These are phyloP conservation scores for Beauveria scarabaeidicola DNA, from an alignment of 2,329 filamentous ascomycete genomes.

Conservation along the genomic window DNA sequence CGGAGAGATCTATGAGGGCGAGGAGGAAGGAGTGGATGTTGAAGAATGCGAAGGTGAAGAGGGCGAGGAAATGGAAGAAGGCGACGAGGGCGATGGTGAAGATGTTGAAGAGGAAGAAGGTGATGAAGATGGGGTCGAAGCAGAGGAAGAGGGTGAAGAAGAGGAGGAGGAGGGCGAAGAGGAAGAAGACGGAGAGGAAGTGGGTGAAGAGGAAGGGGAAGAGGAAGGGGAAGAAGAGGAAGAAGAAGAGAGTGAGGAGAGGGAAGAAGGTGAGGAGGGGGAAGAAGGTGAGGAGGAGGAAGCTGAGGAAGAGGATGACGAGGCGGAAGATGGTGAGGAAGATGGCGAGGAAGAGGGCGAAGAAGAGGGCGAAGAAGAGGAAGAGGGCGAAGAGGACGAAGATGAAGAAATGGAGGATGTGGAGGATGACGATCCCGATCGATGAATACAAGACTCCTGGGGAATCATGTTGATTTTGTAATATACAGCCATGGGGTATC, in stretches of 20 bases:
- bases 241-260: constrained; percentile 20
- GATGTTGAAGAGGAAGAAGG: constrained; percentile 19
- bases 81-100: constrained; percentile 16
- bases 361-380: constrained; percentile 2
- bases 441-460: not conserved
- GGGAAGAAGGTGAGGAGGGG: constrained; percentile 19
- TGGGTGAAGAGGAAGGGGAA: constrained; percentile 15
- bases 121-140: constrained; percentile 20
- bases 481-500: not conserved
- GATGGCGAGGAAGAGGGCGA: constrained; percentile 13
- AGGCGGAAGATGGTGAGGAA: constrained; percentile 19
- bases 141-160: constrained; percentile 13
- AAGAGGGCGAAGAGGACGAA: constrained; percentile 14
- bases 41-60: constrained; percentile 12
- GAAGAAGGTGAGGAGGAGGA: constrained; percentile 18
- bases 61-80: constrained; percentile 5
- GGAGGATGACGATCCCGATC: constrained; percentile 12
- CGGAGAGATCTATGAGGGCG: constrained; percentile 14
- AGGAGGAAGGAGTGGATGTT: constrained; percentile 12
- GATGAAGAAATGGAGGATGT: constrained; percentile 14
- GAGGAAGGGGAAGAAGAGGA: constrained; percentile 17
- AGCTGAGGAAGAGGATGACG: constrained; percentile 16
- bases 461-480: not conserved
- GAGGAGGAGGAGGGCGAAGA: constrained; percentile 13
- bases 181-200: constrained; percentile 14